Conservation (phyloP, 2,329 filamentous ascomycete genomes). For the Fusarium marasasianum region DNA sequence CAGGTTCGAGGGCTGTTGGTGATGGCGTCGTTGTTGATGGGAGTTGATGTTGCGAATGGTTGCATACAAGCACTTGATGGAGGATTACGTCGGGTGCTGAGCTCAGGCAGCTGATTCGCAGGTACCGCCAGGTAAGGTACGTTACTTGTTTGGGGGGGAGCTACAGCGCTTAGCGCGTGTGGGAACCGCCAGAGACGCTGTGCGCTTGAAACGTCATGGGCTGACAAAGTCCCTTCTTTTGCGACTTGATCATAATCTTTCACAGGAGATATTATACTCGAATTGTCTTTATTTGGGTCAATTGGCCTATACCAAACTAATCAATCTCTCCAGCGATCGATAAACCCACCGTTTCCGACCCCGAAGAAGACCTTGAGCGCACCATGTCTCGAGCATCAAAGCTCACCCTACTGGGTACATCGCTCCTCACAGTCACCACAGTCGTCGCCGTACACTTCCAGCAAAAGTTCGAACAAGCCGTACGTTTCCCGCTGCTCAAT, state of each 20-base stretch:
- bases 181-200: constrained; percentile 25
- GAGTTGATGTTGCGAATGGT: constrained; percentile 28
- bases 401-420: constrained; percentile 81
- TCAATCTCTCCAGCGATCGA: not conserved
- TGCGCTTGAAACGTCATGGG: constrained; percentile 32
- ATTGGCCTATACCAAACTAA: not conserved
- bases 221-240: constrained; percentile 19
- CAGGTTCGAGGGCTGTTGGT: not conserved
- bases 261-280: not conserved
- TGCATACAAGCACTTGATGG: constrained; percentile 25
- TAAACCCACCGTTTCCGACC: not conserved
- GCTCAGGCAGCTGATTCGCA: constrained; percentile 28
- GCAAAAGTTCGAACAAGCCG: constrained; percentile 84
- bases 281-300: not conserved
- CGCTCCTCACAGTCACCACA: constrained; percentile 78
- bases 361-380: not conserved
- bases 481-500: constrained; percentile 55
- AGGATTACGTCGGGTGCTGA: constrained; percentile 37
- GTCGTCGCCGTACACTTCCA: constrained; percentile 89
- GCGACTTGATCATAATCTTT: constrained; percentile 14
- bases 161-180: constrained; percentile 25
- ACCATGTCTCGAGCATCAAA: constrained; percentile 91
- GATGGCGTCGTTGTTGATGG: constrained; percentile 27
- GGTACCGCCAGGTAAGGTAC: constrained; percentile 17
- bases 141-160: constrained; percentile 2